These are phyloP conservation scores for Herpetospermum pedunculosum DNA, from an alignment of 306 rosid species.

Conservation along the genomic window DNA sequence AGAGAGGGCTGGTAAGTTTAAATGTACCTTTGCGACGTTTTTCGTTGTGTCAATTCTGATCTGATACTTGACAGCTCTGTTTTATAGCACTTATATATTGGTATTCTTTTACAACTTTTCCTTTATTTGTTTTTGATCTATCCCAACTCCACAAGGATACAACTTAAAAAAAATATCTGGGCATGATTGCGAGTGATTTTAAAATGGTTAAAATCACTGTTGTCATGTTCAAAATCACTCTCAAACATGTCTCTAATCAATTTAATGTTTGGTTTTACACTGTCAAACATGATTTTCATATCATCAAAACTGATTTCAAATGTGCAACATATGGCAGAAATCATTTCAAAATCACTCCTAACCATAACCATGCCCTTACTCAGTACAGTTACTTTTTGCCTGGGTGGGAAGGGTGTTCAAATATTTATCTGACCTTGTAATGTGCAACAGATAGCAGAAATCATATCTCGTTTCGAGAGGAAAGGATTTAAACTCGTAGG, in stretches of 20 bases:
- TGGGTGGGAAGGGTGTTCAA: neutral
- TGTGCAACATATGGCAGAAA: too few species aligned
- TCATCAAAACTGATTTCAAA: too few species aligned
- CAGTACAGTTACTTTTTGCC: neutral
- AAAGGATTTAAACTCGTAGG: constrained; percentile 91
- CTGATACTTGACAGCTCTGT: neutral
- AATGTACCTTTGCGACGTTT: neutral
- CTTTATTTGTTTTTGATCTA: neutral
- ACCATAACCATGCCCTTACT: too few species aligned
- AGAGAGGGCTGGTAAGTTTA: constrained; percentile 74
- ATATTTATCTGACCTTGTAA: neutral
- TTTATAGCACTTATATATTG: neutral
- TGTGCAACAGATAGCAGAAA: constrained; percentile 66
- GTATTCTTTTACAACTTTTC: neutral
- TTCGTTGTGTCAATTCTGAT: neutral
- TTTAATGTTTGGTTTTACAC: too few species aligned
- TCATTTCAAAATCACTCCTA: too few species aligned
- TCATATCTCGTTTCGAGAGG: constrained; percentile 79
- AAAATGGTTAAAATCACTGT: too few species aligned
- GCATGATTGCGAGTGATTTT: too few species aligned
- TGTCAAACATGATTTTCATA: too few species aligned
- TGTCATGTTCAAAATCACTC: too few species aligned
- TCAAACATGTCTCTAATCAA: too few species aligned
- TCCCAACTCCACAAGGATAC: neutral
- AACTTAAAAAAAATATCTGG: neutral